Evolutionary conservation across 2,329 filamentous ascomycete genomes (phyloP), one percentile per base, ranked within the genome.

Genomic region (Pseudocercospora fijiensis): DNA sequence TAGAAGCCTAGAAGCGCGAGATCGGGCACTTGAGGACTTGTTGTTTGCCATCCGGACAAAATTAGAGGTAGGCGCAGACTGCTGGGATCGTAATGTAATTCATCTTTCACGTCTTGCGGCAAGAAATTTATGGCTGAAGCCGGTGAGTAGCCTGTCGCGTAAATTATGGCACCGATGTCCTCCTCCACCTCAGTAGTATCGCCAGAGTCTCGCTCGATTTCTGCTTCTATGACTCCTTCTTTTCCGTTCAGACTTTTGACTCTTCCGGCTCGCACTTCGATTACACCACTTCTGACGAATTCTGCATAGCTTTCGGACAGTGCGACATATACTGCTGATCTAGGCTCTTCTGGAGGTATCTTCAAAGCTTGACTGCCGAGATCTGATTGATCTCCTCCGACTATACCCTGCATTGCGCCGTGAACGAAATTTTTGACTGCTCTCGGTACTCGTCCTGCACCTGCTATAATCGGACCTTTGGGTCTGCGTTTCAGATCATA

Each of bases 1-100:
- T 96, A 96, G 76, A 92, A 92, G 0, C 91, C 91, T 0, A 95
- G 88, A 70, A 95, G 93, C 0, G 90, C 90, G 0, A 95, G 78
- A 5, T 84, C 84, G 0, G 88, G 84, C 0, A 92, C 76, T 0
- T 81, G 78, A 63, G 88, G 85, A 3, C 43, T 68, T 10, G 62
- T 69, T 1, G 73, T 75, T 57, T 75, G 74, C 72, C 72, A 75
- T n/a, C 71, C 87, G 22, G 88, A 86, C 0, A 95, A 80, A 0
- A 89, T 84, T 1, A 91, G 74, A 0, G 88, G 87, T n/a, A 88
- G 82, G 56, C 83, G 82, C 16, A 79, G 74, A 64, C 86, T 83
- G 0, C 74, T 70, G 0, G 84, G 75, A 1, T 86, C 84, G 70
- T 89, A 84, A 6, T 86, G 79, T 1, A 96, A 80, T 0, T 77